Conservation (phyloP, 352 stramenopile genomes). For the Pythium brassicae region DNA sequence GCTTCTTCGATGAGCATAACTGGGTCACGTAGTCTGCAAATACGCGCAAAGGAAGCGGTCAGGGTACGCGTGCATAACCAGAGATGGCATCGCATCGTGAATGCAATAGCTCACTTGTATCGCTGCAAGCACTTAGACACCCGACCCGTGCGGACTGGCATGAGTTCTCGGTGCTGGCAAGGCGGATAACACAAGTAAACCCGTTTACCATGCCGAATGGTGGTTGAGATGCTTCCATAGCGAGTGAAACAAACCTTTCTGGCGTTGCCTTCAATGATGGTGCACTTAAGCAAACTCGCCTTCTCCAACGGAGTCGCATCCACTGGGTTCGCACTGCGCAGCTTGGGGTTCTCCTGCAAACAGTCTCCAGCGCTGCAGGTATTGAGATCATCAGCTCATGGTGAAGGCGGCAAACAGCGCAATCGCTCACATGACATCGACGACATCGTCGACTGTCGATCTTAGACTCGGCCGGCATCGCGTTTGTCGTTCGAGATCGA, state of each 20-base stretch:
- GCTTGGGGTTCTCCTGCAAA: background rate
- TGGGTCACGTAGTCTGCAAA: conserved; percentile 21
- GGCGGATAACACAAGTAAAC: background rate
- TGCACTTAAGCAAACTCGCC: background rate
- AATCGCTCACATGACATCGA: background rate
- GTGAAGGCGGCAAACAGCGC: background rate
- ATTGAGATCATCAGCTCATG: background rate
- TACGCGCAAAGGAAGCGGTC: background rate
- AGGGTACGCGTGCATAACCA: background rate
- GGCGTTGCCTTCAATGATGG: background rate
- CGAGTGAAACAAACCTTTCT: background rate
- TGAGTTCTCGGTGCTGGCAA: conserved; percentile 1
- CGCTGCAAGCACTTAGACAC: background rate
- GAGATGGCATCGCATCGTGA: background rate
- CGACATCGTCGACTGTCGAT: background rate
- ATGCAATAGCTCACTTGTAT: conserved; percentile 9
- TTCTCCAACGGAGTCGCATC: background rate
- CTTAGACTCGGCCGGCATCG: background rate
- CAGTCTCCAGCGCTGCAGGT: background rate
- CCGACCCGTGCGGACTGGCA: conserved; percentile 1
- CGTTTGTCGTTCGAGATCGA: background rate
- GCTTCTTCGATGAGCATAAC: conserved; percentile 28
- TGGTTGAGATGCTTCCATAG: background rate
- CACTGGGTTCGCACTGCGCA: background rate
- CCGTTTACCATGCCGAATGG: background rate